phyloP scores from a whole-genome alignment of 2,329 filamentous ascomycete species.

The Botryotinia calthae region DNA sequence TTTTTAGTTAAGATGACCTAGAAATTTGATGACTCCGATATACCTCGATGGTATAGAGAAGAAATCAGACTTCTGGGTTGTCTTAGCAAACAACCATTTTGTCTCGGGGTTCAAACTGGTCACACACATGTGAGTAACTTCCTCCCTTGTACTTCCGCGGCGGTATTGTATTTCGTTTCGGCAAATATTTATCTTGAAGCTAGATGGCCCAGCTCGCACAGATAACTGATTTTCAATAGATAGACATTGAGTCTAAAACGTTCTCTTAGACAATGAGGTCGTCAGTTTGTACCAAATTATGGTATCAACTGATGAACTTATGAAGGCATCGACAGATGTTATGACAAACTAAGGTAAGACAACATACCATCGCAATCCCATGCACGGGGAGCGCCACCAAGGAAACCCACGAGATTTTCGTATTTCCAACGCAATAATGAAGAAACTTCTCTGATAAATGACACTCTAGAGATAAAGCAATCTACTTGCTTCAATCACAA shows the following conservation, averaged over 20 bases:
- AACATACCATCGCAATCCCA: not conserved
- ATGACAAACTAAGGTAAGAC: not conserved
- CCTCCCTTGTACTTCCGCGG: not conserved
- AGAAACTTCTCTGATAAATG: not conserved
- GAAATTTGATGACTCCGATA: not conserved
- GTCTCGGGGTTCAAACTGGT: not conserved
- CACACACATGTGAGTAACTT: not conserved
- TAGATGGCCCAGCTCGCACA: not conserved
- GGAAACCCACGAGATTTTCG: not conserved
- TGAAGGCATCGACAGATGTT: not conserved
- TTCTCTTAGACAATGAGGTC: not conserved
- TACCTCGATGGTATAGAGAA: not conserved
- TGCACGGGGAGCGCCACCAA: not conserved
- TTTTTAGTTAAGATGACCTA: not conserved
- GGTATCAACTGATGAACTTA: not conserved
- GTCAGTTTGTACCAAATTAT: not conserved
- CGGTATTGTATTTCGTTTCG: not conserved
- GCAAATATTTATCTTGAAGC: not conserved
- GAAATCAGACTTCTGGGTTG: not conserved
- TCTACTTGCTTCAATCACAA: not conserved
- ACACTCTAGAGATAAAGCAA: not conserved
- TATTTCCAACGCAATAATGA: not conserved
- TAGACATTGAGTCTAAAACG: not conserved
- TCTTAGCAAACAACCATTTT: not conserved
- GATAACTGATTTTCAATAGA: not conserved